Conservation (phyloP, 768 basidiomycete genomes). For the Termitomyces sp. region DNA sequence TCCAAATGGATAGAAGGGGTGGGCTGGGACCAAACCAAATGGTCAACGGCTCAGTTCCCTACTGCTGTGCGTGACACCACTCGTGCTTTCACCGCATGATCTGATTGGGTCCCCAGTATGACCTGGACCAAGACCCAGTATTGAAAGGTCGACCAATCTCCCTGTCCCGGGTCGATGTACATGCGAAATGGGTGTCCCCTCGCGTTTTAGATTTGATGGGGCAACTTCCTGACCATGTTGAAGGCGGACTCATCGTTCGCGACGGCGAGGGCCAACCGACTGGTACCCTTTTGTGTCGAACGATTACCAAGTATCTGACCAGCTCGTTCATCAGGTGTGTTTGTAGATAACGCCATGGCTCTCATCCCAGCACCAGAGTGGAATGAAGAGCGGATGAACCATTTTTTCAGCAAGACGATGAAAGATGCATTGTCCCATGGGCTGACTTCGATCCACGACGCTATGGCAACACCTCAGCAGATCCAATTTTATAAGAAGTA, state of each 20-base stretch:
- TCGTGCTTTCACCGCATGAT: neutral
- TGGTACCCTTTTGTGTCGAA: conserved; percentile 29
- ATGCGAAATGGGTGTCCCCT: conserved; percentile 84
- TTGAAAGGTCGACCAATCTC: conserved; percentile 68
- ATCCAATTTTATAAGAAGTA: conserved; percentile 68
- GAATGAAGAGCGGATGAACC: conserved; percentile 50
- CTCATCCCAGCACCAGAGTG: conserved; percentile 65
- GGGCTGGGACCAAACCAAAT: conserved; percentile 93
- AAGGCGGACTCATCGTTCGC: conserved; percentile 73
- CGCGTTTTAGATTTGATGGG: conserved; percentile 62
- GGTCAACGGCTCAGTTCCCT: conserved; percentile 61
- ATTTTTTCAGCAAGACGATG: conserved; percentile 59
- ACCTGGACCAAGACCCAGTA: conserved; percentile 64
- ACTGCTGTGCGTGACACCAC: conserved; percentile 47
- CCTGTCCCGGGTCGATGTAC: conserved; percentile 73
- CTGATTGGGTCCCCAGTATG: conserved; percentile 38
- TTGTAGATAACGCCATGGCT: conserved; percentile 84
- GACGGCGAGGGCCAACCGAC: conserved; percentile 60
- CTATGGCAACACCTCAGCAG: conserved; percentile 40
- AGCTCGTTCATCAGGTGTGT: conserved; percentile 41
- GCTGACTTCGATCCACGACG: conserved; percentile 86
- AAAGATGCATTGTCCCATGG: conserved; percentile 72
- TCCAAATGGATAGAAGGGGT: conserved; percentile 75
- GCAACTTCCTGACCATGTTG: conserved; percentile 52
- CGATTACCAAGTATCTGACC: neutral